These are phyloP conservation scores for Phytopythium chamaehyphon DNA, from an alignment of 352 stramenopile genomes.

Conservation along the genomic window DNA sequence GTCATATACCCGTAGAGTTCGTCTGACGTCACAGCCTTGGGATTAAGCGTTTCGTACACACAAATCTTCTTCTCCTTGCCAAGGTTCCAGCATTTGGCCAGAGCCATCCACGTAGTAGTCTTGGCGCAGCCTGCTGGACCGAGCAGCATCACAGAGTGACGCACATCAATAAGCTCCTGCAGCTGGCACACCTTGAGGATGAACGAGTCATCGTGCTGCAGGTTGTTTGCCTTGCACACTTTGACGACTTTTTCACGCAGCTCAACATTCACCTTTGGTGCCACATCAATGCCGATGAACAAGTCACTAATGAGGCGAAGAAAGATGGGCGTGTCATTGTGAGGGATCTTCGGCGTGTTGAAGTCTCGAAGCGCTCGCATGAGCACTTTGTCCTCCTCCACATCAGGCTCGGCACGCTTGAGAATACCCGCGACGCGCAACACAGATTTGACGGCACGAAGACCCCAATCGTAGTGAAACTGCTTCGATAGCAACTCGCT, in stretches of 20 bases:
- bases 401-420: conserved; percentile 74
- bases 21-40: conserved; percentile 86
- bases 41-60: conserved; percentile 88
- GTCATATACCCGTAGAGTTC: conserved; percentile 94
- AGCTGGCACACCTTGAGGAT: conserved; percentile 86
- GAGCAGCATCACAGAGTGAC: conserved; percentile 85
- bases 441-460: conserved; percentile 88
- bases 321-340: conserved; percentile 88
- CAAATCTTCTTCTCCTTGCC: conserved; percentile 88
- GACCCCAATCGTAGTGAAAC: conserved; percentile 90
- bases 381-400: conserved; percentile 85
- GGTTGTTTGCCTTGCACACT: conserved; percentile 87
- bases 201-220: conserved; percentile 84
- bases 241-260: conserved; percentile 90
- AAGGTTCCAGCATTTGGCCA: conserved; percentile 86
- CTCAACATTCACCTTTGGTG: conserved; percentile 92
- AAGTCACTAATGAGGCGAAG: conserved; percentile 82
- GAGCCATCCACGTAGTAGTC: conserved; percentile 81
- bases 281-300: conserved; percentile 93
- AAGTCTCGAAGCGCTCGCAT: conserved; percentile 86
- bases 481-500: conserved; percentile 86
- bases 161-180: conserved; percentile 86
- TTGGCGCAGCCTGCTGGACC: conserved; percentile 81
- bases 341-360: conserved; percentile 86
- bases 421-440: conserved; percentile 83